These are phyloP conservation scores for Cetradonia linearis DNA, from an alignment of 495 filamentous ascomycete species.

Conservation along the genomic window DNA sequence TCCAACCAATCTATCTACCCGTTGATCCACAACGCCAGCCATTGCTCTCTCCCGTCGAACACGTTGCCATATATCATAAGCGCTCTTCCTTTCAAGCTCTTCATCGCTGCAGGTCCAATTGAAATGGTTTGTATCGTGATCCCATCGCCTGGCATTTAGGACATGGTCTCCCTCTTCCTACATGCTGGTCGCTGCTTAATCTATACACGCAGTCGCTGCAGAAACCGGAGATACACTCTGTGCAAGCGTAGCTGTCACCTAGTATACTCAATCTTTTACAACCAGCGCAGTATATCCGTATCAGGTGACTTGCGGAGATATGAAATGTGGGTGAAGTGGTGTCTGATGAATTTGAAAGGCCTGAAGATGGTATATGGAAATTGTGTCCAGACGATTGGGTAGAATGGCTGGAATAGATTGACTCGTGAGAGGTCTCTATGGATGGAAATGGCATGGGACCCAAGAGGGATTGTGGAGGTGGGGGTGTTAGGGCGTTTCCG, in stretches of 20 bases:
- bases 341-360: conserved; percentile 41
- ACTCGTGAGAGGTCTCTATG: conserved; percentile 61
- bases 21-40: not conserved
- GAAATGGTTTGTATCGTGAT: conserved; percentile 46
- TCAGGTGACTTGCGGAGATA: conserved; percentile 38
- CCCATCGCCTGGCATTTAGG: conserved; percentile 41
- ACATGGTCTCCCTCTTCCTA: conserved; percentile 38
- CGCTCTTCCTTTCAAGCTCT: not conserved
- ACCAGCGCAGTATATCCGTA: conserved; percentile 80
- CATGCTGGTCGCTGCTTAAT: conserved; percentile 47
- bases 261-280: conserved; percentile 65
- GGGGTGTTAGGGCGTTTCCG: conserved; percentile 73
- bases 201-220: conserved; percentile 77
- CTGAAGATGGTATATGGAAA: conserved; percentile 51
- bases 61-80: not conserved
- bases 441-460: conserved; percentile 72
- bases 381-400: conserved; percentile 42
- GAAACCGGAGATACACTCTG: conserved; percentile 85
- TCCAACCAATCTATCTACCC: conserved; percentile 6
- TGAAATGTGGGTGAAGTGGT: conserved; percentile 35
- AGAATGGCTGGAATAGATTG: conserved; percentile 23
- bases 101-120: conserved; percentile 42
- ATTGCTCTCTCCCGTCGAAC: not conserved
- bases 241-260: conserved; percentile 79
- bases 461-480: conserved; percentile 56